phyloP scores from a whole-genome alignment of 2,329 filamentous ascomycete genomes.

The Zopfia rhizophila region DNA sequence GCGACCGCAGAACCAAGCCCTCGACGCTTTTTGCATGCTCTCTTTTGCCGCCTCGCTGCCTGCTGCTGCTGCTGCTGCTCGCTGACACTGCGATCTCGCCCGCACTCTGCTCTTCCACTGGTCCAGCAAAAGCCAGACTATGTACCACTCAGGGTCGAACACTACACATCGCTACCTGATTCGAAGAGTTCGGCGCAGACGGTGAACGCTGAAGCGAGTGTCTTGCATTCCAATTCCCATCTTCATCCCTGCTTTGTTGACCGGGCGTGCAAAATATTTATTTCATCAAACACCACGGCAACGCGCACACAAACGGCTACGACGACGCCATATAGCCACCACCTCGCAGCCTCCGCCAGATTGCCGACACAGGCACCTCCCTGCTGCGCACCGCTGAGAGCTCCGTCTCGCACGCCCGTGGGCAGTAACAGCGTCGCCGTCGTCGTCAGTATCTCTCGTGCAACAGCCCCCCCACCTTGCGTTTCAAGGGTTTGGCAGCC shows the following conservation, averaged over 20 bases:
- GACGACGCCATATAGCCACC: constrained; percentile 9
- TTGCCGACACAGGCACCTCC: constrained; percentile 9
- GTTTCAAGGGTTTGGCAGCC: constrained; percentile 14
- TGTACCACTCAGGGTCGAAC: constrained; percentile 42
- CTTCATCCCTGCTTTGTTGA: no score
- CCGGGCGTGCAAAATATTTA: constrained; percentile 9
- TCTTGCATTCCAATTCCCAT: constrained; percentile 13
- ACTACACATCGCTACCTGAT: constrained; percentile 44
- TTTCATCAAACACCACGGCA: constrained; percentile 15
- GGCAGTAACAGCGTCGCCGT: no score
- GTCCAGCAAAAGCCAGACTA: constrained; percentile 43
- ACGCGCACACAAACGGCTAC: constrained; percentile 3
- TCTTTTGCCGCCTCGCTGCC: neutral
- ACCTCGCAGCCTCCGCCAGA: neutral
- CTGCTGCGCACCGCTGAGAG: constrained; percentile 19
- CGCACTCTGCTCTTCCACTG: no score
- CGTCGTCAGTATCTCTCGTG: no score
- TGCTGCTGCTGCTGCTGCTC: constrained; percentile 1
- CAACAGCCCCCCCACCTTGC: constrained; percentile 15
- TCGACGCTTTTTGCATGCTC: constrained; percentile 2
- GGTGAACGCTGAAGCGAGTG: constrained; percentile 25
- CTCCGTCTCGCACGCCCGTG: no score
- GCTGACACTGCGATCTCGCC: no score
- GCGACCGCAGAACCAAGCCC: neutral
- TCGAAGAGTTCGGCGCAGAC: constrained; percentile 47